phyloP scores from a whole-genome alignment of 2,329 filamentous ascomycete species.

The Orbilia javanica region DNA sequence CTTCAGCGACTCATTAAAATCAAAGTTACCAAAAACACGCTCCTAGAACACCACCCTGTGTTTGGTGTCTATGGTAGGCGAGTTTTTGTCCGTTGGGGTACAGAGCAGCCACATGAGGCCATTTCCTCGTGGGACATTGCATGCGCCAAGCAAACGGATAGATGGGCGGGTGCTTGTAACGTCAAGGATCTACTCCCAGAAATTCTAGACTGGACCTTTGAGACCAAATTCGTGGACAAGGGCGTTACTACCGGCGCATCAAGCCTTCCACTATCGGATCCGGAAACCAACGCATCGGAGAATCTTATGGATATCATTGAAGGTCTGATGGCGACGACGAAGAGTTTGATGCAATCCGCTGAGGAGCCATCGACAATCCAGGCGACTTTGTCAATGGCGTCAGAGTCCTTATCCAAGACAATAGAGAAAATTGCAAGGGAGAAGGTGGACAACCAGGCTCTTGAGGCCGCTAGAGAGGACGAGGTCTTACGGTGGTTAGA shows the following conservation, averaged over 20 bases:
- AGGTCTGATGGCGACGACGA: slow-evolving; percentile 29
- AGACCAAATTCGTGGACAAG: slow-evolving; percentile 24
- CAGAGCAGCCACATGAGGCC: slow-evolving; percentile 33
- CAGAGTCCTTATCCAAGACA: slow-evolving; percentile 1
- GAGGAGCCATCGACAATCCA: slow-evolving; percentile 18
- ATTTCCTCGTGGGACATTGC: slow-evolving; percentile 46
- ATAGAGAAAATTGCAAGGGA: slow-evolving; percentile 14
- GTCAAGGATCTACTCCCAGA: slow-evolving; percentile 49
- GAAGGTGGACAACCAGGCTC: not conserved
- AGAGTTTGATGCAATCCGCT: slow-evolving; percentile 20
- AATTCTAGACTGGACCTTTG: slow-evolving; percentile 39
- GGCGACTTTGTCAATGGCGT: not conserved
- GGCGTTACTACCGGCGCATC: too few relatives aligned
- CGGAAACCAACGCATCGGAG: slow-evolving; percentile 5
- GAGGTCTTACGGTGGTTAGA: slow-evolving; percentile 25
- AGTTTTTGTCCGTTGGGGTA: slow-evolving; percentile 41
- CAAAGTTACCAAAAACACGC: slow-evolving; percentile 22
- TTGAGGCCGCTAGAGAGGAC: not conserved
- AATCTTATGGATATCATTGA: slow-evolving; percentile 27
- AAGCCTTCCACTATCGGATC: not conserved
- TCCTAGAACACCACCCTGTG: slow-evolving; percentile 38
- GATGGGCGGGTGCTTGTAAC: slow-evolving; percentile 31
- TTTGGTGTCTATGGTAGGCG: slow-evolving; percentile 36
- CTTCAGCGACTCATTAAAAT: slow-evolving; percentile 26
- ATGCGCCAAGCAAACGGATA: slow-evolving; percentile 42